These are phyloP conservation scores for Aspergillus olivimuriae DNA, from an alignment of 495 filamentous ascomycete species.

Conservation along the genomic window DNA sequence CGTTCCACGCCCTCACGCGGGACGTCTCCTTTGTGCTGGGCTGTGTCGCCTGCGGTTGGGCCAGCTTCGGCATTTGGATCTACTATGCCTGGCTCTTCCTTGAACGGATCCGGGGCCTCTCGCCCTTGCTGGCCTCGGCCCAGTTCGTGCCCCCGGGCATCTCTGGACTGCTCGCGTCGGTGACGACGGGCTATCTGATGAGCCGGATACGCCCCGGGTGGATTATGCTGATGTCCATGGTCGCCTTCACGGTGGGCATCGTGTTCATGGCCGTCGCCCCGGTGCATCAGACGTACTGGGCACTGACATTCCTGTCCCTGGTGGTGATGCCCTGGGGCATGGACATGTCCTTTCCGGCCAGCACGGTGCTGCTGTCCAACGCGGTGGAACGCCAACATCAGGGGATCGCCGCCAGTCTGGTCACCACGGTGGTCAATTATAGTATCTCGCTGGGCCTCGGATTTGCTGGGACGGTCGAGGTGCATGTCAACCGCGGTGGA, in stretches of 20 bases:
- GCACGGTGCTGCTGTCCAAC: conserved; percentile 53
- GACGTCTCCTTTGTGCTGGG: conserved; percentile 49
- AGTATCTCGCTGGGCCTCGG: conserved; percentile 54
- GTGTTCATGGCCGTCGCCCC: conserved; percentile 42
- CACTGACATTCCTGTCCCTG: conserved; percentile 48
- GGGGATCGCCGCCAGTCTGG: conserved; percentile 53
- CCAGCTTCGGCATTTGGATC: conserved; percentile 54
- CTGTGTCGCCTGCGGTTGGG: conserved; percentile 53
- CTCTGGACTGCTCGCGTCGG: conserved; percentile 42
- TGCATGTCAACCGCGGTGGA: conserved; percentile 38
- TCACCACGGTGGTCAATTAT: conserved; percentile 58
- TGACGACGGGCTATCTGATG: conserved; percentile 43
- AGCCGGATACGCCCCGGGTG: conserved; percentile 31
- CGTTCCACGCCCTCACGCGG: conserved; percentile 39
- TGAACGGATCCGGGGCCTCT: conserved; percentile 36
- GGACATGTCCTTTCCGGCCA: conserved; percentile 55
- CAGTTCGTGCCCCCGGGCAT: conserved; percentile 38
- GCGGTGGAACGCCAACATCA: conserved; percentile 53
- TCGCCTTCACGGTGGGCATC: conserved; percentile 38
- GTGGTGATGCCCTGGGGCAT: conserved; percentile 56
- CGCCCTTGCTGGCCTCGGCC: conserved; percentile 43
- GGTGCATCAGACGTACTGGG: conserved; percentile 53
- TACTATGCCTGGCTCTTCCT: conserved; percentile 54
- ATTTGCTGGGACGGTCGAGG: conserved; percentile 55
- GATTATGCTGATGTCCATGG: conserved; percentile 46